Percentiles rank a stretch among this genome's conserved stretches.
phyloP scores from a whole-genome alignment of 208 protist species.

The Trypanosomatidae sp. region DNA sequence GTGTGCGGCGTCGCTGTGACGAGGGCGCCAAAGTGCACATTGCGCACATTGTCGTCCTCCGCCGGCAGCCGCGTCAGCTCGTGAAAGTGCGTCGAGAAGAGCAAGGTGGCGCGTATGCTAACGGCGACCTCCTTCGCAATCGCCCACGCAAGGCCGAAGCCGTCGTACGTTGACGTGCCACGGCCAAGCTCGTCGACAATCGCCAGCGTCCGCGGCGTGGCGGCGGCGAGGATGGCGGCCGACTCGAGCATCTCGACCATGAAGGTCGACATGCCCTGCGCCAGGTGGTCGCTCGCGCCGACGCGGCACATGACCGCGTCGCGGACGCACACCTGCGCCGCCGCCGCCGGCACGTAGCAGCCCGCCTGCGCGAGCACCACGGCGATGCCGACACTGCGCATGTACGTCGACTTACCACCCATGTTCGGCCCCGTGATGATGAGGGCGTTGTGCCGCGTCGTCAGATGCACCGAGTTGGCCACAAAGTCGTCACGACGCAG shows the following conservation, averaged over 20 bases:
- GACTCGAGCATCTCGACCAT: slow-evolving; percentile 99
- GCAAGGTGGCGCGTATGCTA: slow-evolving; percentile 62
- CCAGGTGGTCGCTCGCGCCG: slow-evolving; percentile 96
- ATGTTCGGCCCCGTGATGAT: slow-evolving; percentile 93
- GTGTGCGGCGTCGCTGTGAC: no score
- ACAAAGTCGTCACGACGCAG: slow-evolving; percentile 61
- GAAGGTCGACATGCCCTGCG: slow-evolving; percentile 96
- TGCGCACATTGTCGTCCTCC: slow-evolving; percentile 27
- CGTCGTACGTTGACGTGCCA: slow-evolving; percentile 99
- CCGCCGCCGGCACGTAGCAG: slow-evolving; percentile 96
- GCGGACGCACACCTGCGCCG: slow-evolving; percentile 57
- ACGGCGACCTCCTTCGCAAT: slow-evolving; percentile 94
- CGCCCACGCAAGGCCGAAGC: slow-evolving; percentile 98
- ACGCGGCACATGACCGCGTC: slow-evolving; percentile 97
- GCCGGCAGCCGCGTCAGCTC: slow-evolving; percentile 94
- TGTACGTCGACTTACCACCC: slow-evolving; percentile 99
- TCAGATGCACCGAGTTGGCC: slow-evolving; percentile 75
- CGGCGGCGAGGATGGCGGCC: slow-evolving; percentile 89
- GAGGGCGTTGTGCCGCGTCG: slow-evolving; percentile 46
- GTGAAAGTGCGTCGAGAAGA: slow-evolving; percentile 99
- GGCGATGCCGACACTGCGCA: slow-evolving; percentile 93
- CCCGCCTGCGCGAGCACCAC: slow-evolving; percentile 98
- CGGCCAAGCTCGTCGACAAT: slow-evolving; percentile 99
- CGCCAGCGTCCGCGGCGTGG: slow-evolving; percentile 92
- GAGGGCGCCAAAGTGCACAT: slow-evolving; percentile 82